Percentiles rank a stretch among this genome's conserved stretches.
These are phyloP conservation scores for Alternaria atra DNA, from an alignment of 2,329 filamentous ascomycete genomes.

Conservation along the genomic window DNA sequence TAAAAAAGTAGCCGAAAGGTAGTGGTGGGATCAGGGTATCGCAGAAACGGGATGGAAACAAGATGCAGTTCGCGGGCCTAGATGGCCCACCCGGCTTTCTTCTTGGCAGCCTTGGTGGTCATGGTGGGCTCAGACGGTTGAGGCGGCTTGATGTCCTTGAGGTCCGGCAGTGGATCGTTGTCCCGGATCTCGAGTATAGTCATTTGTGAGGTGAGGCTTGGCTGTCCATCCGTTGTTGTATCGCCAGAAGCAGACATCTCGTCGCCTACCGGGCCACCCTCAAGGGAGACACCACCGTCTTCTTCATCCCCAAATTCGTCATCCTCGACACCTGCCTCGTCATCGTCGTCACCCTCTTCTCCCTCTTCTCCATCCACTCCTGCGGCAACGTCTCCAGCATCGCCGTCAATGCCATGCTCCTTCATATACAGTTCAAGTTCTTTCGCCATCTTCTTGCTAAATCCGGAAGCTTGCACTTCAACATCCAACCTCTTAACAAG, in stretches of 20 bases:
- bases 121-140: conserved; percentile 30
- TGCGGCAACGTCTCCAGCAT: conserved; percentile 52
- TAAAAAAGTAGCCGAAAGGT: background rate
- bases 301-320: conserved; percentile 16
- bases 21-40: conserved; percentile 9
- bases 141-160: conserved; percentile 40
- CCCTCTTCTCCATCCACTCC: conserved; percentile 32
- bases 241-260: conserved; percentile 1
- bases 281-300: conserved; percentile 7
- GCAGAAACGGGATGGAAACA: conserved; percentile 4
- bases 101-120: conserved; percentile 49
- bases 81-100: conserved; percentile 48
- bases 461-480: conserved; percentile 89
- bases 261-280: conserved; percentile 13
- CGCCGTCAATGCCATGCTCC: conserved; percentile 68
- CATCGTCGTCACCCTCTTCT: conserved; percentile 19
- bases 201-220: conserved; percentile 41
- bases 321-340: background rate
- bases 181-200: conserved; percentile 50
- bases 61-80: conserved; percentile 9
- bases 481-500: conserved; percentile 80
- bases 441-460: conserved; percentile 96
- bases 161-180: conserved; percentile 45
- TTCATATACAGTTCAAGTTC: conserved; percentile 93
- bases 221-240: background rate